Percentiles rank a stretch among this genome's conserved stretches.
Evolutionary conservation across 2,329 filamentous ascomycete species (phyloP).

Genomic region (Pseudocercospora fijiensis): DNA sequence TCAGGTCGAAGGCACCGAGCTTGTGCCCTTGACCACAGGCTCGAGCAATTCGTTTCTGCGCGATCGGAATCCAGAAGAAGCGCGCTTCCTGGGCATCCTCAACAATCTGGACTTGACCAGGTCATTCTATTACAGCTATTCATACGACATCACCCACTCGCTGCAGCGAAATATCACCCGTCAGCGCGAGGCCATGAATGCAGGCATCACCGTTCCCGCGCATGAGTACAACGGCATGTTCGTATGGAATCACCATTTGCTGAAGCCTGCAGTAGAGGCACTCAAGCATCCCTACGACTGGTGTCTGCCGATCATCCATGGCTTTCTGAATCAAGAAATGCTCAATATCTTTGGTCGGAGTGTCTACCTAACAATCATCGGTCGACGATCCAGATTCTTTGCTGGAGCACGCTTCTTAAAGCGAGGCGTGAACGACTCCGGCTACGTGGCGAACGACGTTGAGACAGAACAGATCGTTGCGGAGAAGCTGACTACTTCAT

Average conservation of each 20-base stretch:
- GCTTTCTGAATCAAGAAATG: conserved; percentile 87
- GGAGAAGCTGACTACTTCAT: conserved; percentile 89
- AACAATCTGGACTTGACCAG: conserved; percentile 86
- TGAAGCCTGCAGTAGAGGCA: conserved; percentile 68
- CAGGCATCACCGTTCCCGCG: conserved; percentile 58
- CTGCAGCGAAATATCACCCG: conserved; percentile 87
- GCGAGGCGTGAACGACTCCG: conserved; percentile 87
- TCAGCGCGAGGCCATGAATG: conserved; percentile 69
- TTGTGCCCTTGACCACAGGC: conserved; percentile 79
- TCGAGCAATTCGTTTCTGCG: conserved; percentile 65
- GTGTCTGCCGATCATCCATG: conserved; percentile 94
- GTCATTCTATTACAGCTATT: conserved; percentile 98
- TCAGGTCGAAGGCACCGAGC: conserved; percentile 88
- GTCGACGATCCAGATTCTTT: conserved; percentile 86
- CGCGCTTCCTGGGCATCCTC: conserved; percentile 81
- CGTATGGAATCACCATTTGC: conserved; percentile 90
- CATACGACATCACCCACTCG: conserved; percentile 90
- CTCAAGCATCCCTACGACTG: conserved; percentile 87
- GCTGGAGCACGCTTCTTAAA: conserved; percentile 93
- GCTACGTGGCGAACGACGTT: conserved; percentile 96
- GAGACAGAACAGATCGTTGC: conserved; percentile 98
- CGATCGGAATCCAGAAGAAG: conserved; percentile 86
- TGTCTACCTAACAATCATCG: conserved; percentile 91
- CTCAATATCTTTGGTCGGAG: conserved; percentile 76
- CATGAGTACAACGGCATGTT: conserved; percentile 90